Evolutionary conservation across 768 basidiomycete genomes (phyloP).

Genomic region (Amanita jacksonii): DNA sequence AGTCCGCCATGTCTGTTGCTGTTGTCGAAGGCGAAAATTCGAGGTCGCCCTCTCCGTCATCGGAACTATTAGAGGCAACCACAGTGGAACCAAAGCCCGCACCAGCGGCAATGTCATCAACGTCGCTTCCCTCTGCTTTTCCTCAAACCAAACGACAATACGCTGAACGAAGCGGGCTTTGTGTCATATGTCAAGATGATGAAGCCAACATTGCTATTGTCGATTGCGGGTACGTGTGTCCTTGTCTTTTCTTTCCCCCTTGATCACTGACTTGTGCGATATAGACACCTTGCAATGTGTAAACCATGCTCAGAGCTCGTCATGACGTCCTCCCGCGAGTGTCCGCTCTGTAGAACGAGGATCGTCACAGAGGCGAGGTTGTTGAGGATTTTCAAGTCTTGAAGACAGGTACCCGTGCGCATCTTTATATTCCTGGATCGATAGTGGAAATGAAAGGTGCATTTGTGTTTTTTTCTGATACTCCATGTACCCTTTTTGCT

Average conservation of each 20-base stretch:
- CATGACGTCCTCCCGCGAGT: constrained; percentile 74
- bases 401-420: constrained; percentile 10
- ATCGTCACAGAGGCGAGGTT: constrained; percentile 79
- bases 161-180: constrained; percentile 65
- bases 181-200: constrained; percentile 90
- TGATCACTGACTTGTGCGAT: constrained; percentile 5
- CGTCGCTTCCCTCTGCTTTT: not conserved
- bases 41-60: too few species aligned
- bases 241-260: not conserved
- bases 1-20: too few species aligned
- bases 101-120: not conserved
- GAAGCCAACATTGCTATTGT: constrained; percentile 91
- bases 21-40: too few species aligned
- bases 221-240: constrained; percentile 83
- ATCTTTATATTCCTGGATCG: too few species aligned
- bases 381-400: constrained; percentile 63
- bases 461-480: too few species aligned
- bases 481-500: too few species aligned
- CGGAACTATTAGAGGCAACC: too few species aligned
- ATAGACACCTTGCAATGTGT: constrained; percentile 82
- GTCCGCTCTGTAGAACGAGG: constrained; percentile 82
- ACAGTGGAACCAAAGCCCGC: not conserved
- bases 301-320: constrained; percentile 69
- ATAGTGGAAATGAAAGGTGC: too few species aligned
- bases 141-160: constrained; percentile 16